Conservation (phyloP, 306 rosid genomes). For the Gastrolobium bilobum region DNA sequence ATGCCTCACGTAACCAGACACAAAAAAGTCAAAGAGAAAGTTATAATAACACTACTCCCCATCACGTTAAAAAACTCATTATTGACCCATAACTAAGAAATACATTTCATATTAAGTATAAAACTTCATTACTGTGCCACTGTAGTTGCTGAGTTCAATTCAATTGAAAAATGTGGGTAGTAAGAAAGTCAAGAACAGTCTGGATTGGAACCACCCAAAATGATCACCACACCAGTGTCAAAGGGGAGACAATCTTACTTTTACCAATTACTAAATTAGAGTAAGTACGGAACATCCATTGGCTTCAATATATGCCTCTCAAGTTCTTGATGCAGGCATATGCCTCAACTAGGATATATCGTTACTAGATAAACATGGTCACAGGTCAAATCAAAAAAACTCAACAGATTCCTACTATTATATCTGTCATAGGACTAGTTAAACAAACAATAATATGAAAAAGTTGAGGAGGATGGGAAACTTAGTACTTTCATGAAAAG, state of each 20-base stretch:
- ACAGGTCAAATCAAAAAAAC: neutral
- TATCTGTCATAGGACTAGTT: neutral
- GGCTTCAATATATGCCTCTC: neutral
- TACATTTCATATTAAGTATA: neutral
- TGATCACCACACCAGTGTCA: neutral
- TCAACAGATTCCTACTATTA: neutral
- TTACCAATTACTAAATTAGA: neutral
- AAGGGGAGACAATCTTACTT: neutral
- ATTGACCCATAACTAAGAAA: neutral
- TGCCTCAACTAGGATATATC: neutral
- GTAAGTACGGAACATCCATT: no score
- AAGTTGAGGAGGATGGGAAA: neutral
- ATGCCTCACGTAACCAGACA: no score
- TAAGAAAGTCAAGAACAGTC: neutral
- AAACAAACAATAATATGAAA: conserved; percentile 6
- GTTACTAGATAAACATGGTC: conserved; percentile 19
- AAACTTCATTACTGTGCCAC: neutral
- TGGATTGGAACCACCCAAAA: neutral
- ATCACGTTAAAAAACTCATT: neutral
- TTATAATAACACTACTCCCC: neutral
- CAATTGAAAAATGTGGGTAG: neutral
- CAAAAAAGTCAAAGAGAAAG: neutral
- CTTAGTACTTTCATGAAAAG: conserved; percentile 1
- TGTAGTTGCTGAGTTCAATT: neutral
- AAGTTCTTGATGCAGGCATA: conserved; percentile 6